Conservation (phyloP, 768 basidiomycete species). For the Chiua virens region DNA sequence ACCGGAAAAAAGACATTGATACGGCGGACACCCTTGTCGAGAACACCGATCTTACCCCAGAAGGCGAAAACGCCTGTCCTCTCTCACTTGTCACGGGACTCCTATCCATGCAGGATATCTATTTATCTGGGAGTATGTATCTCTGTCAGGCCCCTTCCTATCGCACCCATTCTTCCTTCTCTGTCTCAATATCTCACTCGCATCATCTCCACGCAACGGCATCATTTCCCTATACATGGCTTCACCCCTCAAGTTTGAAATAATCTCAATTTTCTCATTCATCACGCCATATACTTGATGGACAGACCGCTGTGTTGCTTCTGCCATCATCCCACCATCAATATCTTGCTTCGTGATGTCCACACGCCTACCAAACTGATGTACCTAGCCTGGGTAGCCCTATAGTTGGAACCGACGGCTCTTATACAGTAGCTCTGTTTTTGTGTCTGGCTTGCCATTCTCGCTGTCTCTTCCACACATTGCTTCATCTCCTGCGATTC, state of each 20-base stretch:
- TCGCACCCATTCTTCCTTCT: constrained; percentile 23
- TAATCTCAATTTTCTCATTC: constrained; percentile 11
- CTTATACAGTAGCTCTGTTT: constrained; percentile 15
- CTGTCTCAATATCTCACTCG: constrained; percentile 21
- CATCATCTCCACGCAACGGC: constrained; percentile 29
- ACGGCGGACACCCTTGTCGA: constrained; percentile 20
- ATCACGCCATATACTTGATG: constrained; percentile 19
- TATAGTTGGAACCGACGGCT: constrained; percentile 13
- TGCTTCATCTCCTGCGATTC: constrained; percentile 27
- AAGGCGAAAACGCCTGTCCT: constrained; percentile 14
- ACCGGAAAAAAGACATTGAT: constrained; percentile 1
- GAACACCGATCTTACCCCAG: constrained; percentile 22
- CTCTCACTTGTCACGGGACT: constrained; percentile 29
- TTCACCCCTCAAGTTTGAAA: constrained; percentile 17
- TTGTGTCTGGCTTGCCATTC: constrained; percentile 15
- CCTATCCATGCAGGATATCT: constrained; percentile 31
- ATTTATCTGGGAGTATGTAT: constrained; percentile 34
- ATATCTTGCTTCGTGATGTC: constrained; percentile 15
- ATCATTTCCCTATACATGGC: constrained; percentile 27
- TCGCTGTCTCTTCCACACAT: constrained; percentile 11
- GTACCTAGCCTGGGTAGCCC: constrained; percentile 6
- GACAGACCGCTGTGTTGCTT: constrained; percentile 20
- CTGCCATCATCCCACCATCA: constrained; percentile 9
- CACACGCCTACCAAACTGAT: constrained; percentile 10
- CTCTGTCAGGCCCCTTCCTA: constrained; percentile 26